phyloP scores from a whole-genome alignment of 441 rosid species.

The Mallotus japonicus region DNA sequence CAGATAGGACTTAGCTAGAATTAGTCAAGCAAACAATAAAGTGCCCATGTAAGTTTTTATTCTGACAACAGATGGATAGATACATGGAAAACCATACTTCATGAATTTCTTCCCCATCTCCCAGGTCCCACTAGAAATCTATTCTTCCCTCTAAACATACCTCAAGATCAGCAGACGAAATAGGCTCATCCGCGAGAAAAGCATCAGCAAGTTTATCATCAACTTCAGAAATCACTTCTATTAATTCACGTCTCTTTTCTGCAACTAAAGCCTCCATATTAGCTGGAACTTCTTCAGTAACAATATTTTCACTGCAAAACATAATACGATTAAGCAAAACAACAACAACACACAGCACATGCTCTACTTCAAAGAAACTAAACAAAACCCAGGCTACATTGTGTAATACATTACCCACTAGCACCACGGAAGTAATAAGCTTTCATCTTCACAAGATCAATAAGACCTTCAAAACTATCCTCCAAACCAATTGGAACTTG shows the following conservation, averaged over 20 bases:
- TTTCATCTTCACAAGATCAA: conserved; percentile 74
- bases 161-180: conserved; percentile 77
- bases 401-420: conserved; percentile 61
- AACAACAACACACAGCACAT: conserved; percentile 1
- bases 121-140: background rate
- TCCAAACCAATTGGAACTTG: conserved; percentile 95
- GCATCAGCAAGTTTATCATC: conserved; percentile 90
- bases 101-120: background rate
- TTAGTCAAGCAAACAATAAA: background rate
- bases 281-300: conserved; percentile 68
- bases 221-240: conserved; percentile 92
- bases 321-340: conserved; percentile 6
- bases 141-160: conserved; percentile 33
- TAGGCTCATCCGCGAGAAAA: conserved; percentile 84
- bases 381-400: conserved; percentile 15
- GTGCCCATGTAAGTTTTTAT: background rate
- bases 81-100: background rate
- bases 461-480: conserved; percentile 81
- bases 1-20: background rate
- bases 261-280: conserved; percentile 71
- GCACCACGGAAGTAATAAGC: conserved; percentile 74
- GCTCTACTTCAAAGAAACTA: background rate
- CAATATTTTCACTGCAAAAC: conserved; percentile 74
- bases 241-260: conserved; percentile 80
- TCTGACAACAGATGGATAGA: background rate